Base-by-base conservation (phyloP, 768 basidiomycete genomes). In the Fibroporia radiculosa region DNA sequence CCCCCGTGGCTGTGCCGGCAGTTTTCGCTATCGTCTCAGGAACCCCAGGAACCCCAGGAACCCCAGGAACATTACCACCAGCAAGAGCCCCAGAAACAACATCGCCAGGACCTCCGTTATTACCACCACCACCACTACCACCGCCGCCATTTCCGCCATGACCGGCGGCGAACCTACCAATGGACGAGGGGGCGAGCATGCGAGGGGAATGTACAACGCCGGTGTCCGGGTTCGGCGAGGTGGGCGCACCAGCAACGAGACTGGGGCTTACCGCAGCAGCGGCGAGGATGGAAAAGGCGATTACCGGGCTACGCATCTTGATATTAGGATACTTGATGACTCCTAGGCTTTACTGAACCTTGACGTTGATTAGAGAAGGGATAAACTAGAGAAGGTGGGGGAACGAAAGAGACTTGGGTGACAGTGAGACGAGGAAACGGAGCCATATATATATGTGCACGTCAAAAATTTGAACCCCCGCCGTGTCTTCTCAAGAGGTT, bases 291-390 rank as follows among this genome's bases (percentile, higher is more conserved):
- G 54, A 52, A 46, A 61, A 61, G 45, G 59, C 59, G 48, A 61
- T 58, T 48, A 61, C 59, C 29, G 59, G 59, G 51, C 59, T 61
- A 40, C 59, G 57, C 59, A 61, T 61, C 41, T 56, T 53, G 57
- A 45, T 13, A 18, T n/a, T 25, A n/a, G n/a, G n/a, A n/a, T n/a
- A n/a, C 7, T 45, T 31, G 50, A 27, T 35, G 49, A 29, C 40
- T 37, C 50, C n/a, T 48, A 42, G 41, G 28, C 29, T 28, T 37
- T 42, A 32, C 40, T 47, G 11, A 24, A 35, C 25, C 20, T 44
- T 50, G 53, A 51, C 42, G 45, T 46, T 33, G 48, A 60, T 57
- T 58, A 57, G 49, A 48, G 51, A 49, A 44, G 23, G 24, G 42
- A 39, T 57, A 61, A 49, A 35, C 52, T 58, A 57, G 53, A 54